Evolutionary conservation across 345 rosid genomes (phyloP), one percentile per base, ranked within the genome.

Genomic region (Turnera subulata): DNA sequence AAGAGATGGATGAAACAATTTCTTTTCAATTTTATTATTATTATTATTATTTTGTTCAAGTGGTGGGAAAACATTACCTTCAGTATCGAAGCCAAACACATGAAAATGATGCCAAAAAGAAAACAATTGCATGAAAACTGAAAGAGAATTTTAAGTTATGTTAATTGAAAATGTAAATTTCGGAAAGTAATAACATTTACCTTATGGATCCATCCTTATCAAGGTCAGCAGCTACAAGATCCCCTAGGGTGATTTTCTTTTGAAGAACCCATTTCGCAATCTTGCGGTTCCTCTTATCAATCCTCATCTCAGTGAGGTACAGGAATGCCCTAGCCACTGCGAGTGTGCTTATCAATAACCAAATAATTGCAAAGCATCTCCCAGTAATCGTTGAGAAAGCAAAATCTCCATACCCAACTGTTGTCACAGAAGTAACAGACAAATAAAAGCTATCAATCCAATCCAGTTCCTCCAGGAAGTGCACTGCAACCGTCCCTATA

Each of bases 381-480:
- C 89, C 85, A 17, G 21, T 26, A 12, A 63, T 0, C 0, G 89
- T 81, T 2, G 50, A 46, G 60, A 83, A 86, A 47, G 82, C 68
- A 8, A 50, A 79, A 69, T 86, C 87, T 16, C 94, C 89, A 26
- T 83, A 86, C 5, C 94, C 89, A 0, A 86, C 89, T 0, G 87
- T 86, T 6, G 85, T 86, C 16, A 86, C 89, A 0, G 85, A 83
- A 7, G 83, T 86, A 23, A 85, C 87, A 9, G 85, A 69, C 18
- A 83, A 72, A 62, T 83, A 81, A 39, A 86, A 62, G 47, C 89
- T 83, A 56, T 86, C 80, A 24, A 81, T 84, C 94, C 85, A 86
- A 16, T n/a, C 57, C 71, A 81, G 25, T 0, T 46, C 32, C 64
- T 83, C 89, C 35, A 86, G 32, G 58, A 67, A 72, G 58, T 73